Percentiles rank a stretch among this genome's conserved stretches.
phyloP scores from a whole-genome alignment of 345 rosid species.

The Bruguiera gymnorhiza region DNA sequence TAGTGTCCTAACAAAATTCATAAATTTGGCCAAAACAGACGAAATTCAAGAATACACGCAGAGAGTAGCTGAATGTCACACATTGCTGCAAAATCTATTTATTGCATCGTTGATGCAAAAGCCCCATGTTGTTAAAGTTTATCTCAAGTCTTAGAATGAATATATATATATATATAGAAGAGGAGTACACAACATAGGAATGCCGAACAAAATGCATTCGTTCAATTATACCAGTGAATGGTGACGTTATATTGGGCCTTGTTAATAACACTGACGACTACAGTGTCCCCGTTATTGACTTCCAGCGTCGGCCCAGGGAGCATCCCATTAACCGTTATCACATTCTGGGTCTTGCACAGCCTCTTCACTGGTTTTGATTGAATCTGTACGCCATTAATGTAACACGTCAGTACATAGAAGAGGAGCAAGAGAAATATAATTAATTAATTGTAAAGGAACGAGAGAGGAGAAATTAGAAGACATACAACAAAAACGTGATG shows the following conservation, averaged over 20 bases:
- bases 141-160: too few species aligned
- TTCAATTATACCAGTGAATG: conserved; percentile 67
- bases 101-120: too few species aligned
- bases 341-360: conserved; percentile 80
- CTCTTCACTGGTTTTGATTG: conserved; percentile 88
- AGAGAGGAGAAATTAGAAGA: background rate
- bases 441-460: background rate
- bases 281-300: conserved; percentile 68
- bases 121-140: too few species aligned
- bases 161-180: too few species aligned
- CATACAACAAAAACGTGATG: conserved; percentile 76
- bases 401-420: background rate
- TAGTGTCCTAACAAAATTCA: too few species aligned
- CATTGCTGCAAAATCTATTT: too few species aligned
- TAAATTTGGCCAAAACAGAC: too few species aligned
- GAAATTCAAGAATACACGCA: too few species aligned
- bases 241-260: conserved; percentile 69
- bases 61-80: too few species aligned
- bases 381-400: conserved; percentile 34
- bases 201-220: background rate
- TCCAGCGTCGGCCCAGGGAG: conserved; percentile 90
- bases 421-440: background rate
- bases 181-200: background rate
- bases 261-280: conserved; percentile 62
- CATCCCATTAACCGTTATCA: conserved; percentile 90